Evolutionary conservation across 169 alveolate genomes (phyloP).

Genomic region (Plasmodium malariae): DNA sequence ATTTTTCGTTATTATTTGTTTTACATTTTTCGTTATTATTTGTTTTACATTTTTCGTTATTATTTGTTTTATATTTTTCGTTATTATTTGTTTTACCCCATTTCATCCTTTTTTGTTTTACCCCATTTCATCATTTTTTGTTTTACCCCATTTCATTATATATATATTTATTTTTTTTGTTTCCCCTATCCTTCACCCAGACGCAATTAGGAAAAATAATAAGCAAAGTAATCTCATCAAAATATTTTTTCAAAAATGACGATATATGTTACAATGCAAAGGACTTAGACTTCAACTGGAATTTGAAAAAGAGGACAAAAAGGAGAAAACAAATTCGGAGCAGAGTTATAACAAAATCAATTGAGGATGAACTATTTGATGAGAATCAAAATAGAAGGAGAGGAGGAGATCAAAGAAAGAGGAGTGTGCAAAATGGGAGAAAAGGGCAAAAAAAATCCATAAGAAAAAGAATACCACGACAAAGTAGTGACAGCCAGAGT

Average conservation of each 20-base stretch:
- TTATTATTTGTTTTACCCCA: too few relatives aligned
- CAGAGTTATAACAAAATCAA: neutral
- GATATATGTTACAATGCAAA: slow-evolving; percentile 62
- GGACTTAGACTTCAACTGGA: slow-evolving; percentile 52
- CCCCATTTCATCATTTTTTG: neutral
- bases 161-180: neutral
- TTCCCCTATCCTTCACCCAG: neutral
- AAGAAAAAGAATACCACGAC: neutral
- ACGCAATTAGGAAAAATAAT: slow-evolving; percentile 74
- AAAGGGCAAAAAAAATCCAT: neutral
- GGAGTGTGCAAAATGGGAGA: neutral
- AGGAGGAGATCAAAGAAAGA: neutral
- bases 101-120: neutral
- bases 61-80: too few relatives aligned
- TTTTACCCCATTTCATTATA: neutral
- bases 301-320: neutral
- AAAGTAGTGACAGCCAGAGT: too few relatives aligned
- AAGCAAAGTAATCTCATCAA: slow-evolving; percentile 71
- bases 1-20: too few relatives aligned
- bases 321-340: slow-evolving; percentile 8
- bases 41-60: too few relatives aligned
- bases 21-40: too few relatives aligned
- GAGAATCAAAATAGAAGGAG: slow-evolving; percentile 4
- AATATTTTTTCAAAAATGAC: slow-evolving; percentile 74
- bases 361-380: neutral